These are phyloP conservation scores for Paecilomyces fulvus DNA, from an alignment of 2,329 filamentous ascomycete genomes.

Conservation along the genomic window DNA sequence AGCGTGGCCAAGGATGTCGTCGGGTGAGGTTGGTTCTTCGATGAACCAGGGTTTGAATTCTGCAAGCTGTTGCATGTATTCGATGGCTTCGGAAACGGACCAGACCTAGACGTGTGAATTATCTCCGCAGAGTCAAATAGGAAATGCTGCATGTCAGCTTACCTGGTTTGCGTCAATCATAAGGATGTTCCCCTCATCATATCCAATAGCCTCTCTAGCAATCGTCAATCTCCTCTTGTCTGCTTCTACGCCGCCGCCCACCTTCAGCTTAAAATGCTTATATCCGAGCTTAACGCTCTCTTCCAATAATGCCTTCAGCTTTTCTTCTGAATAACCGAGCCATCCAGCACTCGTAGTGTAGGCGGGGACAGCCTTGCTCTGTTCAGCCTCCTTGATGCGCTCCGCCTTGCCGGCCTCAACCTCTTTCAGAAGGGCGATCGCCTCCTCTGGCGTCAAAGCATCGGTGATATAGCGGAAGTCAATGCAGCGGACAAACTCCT, in stretches of 20 bases:
- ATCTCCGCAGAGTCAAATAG: neutral
- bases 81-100: constrained; percentile 82
- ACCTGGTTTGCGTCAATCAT: constrained; percentile 92
- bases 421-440: constrained; percentile 60
- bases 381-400: constrained; percentile 64
- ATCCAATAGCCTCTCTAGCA: constrained; percentile 71
- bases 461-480: constrained; percentile 95
- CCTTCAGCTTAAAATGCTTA: constrained; percentile 84
- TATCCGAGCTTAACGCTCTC: constrained; percentile 73
- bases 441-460: constrained; percentile 80
- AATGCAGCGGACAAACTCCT: constrained; percentile 79
- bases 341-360: constrained; percentile 88
- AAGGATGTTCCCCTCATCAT: constrained; percentile 71
- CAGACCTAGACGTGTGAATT: constrained; percentile 51
- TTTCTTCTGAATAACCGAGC: constrained; percentile 84
- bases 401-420: constrained; percentile 59
- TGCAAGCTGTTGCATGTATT: constrained; percentile 72
- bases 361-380: constrained; percentile 69
- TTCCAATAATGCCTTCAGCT: constrained; percentile 66
- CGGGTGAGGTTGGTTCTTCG: constrained; percentile 84
- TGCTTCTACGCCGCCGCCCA: constrained; percentile 63
- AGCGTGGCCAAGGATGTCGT: constrained; percentile 83
- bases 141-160: constrained; percentile 9
- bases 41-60: constrained; percentile 84
- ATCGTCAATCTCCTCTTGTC: constrained; percentile 64